phyloP scores from a whole-genome alignment of 306 rosid genomes.

The Quercus cerris region DNA sequence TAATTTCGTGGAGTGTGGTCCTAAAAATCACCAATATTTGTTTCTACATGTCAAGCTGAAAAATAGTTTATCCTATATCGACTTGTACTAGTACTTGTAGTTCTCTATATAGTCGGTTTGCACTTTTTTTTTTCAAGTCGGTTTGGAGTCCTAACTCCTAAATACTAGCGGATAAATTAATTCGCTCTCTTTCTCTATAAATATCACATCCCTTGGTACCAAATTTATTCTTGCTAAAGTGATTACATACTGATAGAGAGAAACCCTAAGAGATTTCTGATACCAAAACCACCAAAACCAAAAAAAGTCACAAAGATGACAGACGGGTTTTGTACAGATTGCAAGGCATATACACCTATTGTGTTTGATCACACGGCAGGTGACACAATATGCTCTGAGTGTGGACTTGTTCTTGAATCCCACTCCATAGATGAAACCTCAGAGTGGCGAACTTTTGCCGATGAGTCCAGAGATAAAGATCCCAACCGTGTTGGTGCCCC shows the following conservation, averaged over 20 bases:
- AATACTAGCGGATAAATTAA: too few relatives aligned
- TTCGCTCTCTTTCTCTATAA: too few relatives aligned
- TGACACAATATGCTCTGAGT: constrained; percentile 17
- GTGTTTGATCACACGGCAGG: constrained; percentile 6
- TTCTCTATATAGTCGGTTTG: too few relatives aligned
- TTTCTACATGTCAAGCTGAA: background rate
- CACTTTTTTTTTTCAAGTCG: too few relatives aligned
- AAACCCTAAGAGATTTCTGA: too few relatives aligned
- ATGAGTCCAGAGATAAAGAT: background rate
- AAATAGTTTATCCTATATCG: background rate
- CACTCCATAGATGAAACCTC: background rate
- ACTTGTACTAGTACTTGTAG: too few relatives aligned
- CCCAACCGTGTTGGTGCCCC: background rate
- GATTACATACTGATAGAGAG: too few relatives aligned
- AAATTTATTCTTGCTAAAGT: background rate
- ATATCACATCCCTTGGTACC: too few relatives aligned
- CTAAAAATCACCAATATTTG: background rate
- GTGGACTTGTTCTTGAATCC: constrained; percentile 20
- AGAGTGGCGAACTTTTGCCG: constrained; percentile 19
- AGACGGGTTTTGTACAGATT: background rate
- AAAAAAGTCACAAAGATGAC: background rate
- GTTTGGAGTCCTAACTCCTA: too few relatives aligned
- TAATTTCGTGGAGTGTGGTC: constrained; percentile 2
- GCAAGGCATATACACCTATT: background rate
- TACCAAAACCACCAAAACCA: too few relatives aligned